These are phyloP conservation scores for Colletotrichum tanaceti DNA, from an alignment of 2,329 filamentous ascomycete species.

Conservation along the genomic window DNA sequence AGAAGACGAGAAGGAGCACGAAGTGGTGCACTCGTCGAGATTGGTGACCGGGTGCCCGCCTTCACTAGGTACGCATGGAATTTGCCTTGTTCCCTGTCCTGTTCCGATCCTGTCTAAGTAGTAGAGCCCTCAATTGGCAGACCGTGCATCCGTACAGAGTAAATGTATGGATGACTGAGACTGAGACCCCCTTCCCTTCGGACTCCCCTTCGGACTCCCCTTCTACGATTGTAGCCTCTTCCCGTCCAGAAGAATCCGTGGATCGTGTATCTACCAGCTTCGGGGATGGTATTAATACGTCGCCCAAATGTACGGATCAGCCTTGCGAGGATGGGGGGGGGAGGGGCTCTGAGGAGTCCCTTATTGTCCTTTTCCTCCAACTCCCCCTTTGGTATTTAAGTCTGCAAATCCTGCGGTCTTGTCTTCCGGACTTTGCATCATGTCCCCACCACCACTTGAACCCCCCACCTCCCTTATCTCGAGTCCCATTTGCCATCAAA, in stretches of 20 bases:
- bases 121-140: neutral
- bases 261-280: neutral
- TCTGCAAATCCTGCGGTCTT: conserved; percentile 34
- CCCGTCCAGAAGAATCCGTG: neutral
- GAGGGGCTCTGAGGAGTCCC: neutral
- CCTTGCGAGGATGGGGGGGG: neutral
- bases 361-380: no score
- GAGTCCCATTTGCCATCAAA: neutral
- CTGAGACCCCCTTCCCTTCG: neutral
- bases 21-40: conserved; percentile 12
- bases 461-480: neutral
- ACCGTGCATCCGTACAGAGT: no score
- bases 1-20: neutral
- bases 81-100: neutral
- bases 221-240: neutral
- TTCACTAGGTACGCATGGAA: neutral
- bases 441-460: neutral
- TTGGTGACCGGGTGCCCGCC: conserved; percentile 1
- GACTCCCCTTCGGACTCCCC: neutral
- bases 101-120: neutral
- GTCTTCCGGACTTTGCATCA: neutral
- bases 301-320: conserved; percentile 6
- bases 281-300: neutral
- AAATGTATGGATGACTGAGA: no score
- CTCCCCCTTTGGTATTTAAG: conserved; percentile 12